phyloP scores from a whole-genome alignment of 2,329 filamentous ascomycete species.

The Claviceps purpurea region DNA sequence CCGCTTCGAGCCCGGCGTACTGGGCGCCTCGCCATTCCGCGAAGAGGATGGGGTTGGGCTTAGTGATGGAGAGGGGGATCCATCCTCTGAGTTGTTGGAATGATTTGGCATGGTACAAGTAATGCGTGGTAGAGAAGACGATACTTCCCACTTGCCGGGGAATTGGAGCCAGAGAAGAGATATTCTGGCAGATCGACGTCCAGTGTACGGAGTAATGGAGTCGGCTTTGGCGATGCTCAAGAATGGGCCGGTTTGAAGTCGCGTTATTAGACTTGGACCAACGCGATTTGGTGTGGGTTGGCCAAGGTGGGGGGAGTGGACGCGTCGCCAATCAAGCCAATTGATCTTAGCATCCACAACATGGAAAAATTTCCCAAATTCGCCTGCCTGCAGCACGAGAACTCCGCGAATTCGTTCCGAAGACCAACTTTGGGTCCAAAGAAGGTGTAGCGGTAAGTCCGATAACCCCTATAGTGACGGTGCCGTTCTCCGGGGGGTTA shows the following conservation, averaged over 20 bases:
- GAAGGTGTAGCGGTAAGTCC: no score
- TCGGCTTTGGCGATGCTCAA: background rate
- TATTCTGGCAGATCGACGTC: no score
- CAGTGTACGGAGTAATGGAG: background rate
- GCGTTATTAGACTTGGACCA: background rate
- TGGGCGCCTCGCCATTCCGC: slow-evolving; percentile 9
- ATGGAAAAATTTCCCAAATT: no score
- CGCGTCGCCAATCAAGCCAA: background rate
- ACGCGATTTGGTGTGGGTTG: background rate
- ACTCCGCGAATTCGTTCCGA: no score
- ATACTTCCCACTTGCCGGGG: no score
- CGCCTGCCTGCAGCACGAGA: no score
- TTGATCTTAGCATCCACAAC: no score
- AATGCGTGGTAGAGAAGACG: background rate
- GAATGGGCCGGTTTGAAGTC: background rate
- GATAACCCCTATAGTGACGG: no score
- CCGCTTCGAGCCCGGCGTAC: slow-evolving; percentile 16
- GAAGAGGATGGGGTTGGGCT: slow-evolving; percentile 10
- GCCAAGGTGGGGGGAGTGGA: background rate
- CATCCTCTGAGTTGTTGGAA: slow-evolving; percentile 8
- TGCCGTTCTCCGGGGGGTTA: no score
- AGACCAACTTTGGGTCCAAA: no score
- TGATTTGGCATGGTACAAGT: slow-evolving; percentile 13
- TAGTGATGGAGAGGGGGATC: slow-evolving; percentile 10
- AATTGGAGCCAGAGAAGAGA: no score